Evolutionary conservation across 495 filamentous ascomycete genomes (phyloP).

Genomic region (Lichina pygmaea): DNA sequence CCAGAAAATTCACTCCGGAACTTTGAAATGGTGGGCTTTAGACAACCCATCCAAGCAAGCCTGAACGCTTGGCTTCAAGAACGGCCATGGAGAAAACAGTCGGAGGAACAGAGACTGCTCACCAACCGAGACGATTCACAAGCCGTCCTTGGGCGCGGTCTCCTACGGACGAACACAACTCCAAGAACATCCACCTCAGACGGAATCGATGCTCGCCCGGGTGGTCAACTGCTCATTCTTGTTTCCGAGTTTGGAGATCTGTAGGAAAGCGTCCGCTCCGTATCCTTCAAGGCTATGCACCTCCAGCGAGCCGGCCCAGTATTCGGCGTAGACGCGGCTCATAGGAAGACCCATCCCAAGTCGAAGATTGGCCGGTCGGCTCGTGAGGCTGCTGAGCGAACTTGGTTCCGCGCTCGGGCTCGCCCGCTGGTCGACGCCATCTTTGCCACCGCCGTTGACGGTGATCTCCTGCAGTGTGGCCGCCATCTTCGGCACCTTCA

Average conservation of each 20-base stretch:
- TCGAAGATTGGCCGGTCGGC: conserved; percentile 60
- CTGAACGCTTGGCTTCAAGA: no score
- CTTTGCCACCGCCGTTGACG: conserved; percentile 2
- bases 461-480: conserved; percentile 78
- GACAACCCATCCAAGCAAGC: no score
- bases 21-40: no score
- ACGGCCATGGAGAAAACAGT: no score
- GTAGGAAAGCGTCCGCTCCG: conserved; percentile 89
- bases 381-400: conserved; percentile 53
- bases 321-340: conserved; percentile 88
- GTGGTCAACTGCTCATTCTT: conserved; percentile 93
- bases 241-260: conserved; percentile 92
- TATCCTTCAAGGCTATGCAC: conserved; percentile 88
- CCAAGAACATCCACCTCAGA: conserved; percentile 9
- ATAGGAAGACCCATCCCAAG: conserved; percentile 87
- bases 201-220: conserved; percentile 66
- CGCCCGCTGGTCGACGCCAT: conserved; percentile 1
- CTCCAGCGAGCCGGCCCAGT: conserved; percentile 88
- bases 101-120: no score
- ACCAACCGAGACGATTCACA: no score
- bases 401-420: conserved; percentile 6
- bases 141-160: no score
- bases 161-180: no score
- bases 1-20: no score
- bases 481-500: conserved; percentile 71